Conservation (phyloP, 495 filamentous ascomycete genomes). For the Talaromyces thailandensis region DNA sequence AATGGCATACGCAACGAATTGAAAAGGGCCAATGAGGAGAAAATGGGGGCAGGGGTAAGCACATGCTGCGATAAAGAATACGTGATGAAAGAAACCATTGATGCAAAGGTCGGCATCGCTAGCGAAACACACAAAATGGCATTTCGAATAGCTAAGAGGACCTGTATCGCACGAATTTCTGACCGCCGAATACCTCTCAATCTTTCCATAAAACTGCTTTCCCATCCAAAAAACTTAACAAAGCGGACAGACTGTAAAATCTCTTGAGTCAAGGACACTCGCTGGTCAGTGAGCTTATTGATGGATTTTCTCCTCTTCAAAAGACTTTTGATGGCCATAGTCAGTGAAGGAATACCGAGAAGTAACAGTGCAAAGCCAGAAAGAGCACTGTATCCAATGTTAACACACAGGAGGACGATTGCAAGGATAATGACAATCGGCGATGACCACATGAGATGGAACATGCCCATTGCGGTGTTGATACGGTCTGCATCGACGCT, state of each 20-base stretch:
- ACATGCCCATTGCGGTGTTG: conserved; percentile 75
- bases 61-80: conserved; percentile 68
- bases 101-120: conserved; percentile 81
- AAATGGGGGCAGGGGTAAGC: conserved; percentile 68
- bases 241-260: conserved; percentile 86
- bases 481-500: conserved; percentile 86
- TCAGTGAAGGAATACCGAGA: conserved; percentile 65
- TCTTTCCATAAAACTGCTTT: conserved; percentile 72
- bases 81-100: conserved; percentile 92
- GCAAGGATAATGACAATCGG: conserved; percentile 71
- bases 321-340: conserved; percentile 60
- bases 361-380: conserved; percentile 79
- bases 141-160: conserved; percentile 72
- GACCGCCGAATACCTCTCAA: conserved; percentile 59
- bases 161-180: conserved; percentile 73
- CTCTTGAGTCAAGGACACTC: conserved; percentile 86
- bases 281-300: conserved; percentile 87
- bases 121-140: conserved; percentile 71
- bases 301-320: conserved; percentile 64
- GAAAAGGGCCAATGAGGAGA: conserved; percentile 89
- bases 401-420: conserved; percentile 69
- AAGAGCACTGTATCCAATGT: conserved; percentile 79
- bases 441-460: conserved; percentile 84
- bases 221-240: conserved; percentile 96
- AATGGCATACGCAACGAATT: conserved; percentile 84